Evolutionary conservation across 1,284 basidiomycete genomes (phyloP).

Genomic region (Apiotrichum siamense): DNA sequence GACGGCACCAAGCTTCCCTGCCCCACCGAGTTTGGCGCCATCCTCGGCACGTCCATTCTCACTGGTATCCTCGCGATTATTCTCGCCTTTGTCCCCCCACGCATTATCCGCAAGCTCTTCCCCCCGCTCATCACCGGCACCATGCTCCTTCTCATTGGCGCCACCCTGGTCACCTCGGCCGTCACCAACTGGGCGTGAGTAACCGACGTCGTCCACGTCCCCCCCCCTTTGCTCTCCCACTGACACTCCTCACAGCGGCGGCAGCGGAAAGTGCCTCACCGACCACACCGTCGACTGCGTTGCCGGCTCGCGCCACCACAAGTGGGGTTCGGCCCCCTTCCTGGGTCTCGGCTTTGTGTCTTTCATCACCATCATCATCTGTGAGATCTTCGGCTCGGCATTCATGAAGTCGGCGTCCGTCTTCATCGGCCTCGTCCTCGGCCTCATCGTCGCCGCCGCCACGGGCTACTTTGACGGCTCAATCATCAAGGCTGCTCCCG

Average conservation of each 20-base stretch:
- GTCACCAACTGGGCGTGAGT: slow-evolving; percentile 34
- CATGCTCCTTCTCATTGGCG: slow-evolving; percentile 34
- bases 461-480: slow-evolving; percentile 27
- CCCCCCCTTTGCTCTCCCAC: no score
- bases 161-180: slow-evolving; percentile 25
- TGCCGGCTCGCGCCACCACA: slow-evolving; percentile 16
- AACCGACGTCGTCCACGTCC: not conserved
- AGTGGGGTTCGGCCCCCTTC: slow-evolving; percentile 28
- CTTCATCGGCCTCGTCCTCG: slow-evolving; percentile 31
- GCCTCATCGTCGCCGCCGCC: slow-evolving; percentile 30
- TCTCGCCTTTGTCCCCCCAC: slow-evolving; percentile 30
- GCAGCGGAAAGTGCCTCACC: slow-evolving; percentile 21
- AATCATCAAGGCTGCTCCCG: slow-evolving; percentile 22
- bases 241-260: no score
- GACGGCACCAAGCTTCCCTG: slow-evolving; percentile 32
- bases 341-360: slow-evolving; percentile 31
- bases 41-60: slow-evolving; percentile 26
- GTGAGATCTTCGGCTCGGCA: slow-evolving; percentile 33
- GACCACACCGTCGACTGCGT: slow-evolving; percentile 26
- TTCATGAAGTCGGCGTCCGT: slow-evolving; percentile 35
- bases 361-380: slow-evolving; percentile 18
- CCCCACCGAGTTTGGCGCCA: slow-evolving; percentile 28
- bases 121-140: slow-evolving; percentile 32
- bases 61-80: slow-evolving; percentile 30
- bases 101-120: slow-evolving; percentile 28